Base-by-base conservation (phyloP, 768 basidiomycete genomes). In the Kwoniella shandongensis region DNA sequence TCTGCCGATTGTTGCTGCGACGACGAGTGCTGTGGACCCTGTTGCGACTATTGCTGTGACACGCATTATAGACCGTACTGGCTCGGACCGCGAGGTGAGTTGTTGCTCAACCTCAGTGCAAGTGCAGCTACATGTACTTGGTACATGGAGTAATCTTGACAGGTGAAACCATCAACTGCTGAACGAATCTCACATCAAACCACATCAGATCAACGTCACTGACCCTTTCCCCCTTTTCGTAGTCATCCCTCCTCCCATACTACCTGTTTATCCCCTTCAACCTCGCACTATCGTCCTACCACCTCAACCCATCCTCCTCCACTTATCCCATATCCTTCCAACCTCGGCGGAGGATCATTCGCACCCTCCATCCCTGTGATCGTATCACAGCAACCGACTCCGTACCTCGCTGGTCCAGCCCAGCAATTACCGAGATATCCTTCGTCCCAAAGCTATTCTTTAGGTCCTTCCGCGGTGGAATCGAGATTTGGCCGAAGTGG, bases 21-120 rank as follows among this genome's bases (percentile, higher is more conserved):
- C 30, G 54, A 56, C 41, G 38, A 36, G 32, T 56, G 46, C 35
- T 56, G 54, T 41, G 47, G 54, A n/a, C 54, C 39, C 5, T 41
- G 39, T 20, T 56, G 54, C 30, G 54, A 56, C 20, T 56, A 46
- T n/a, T 56, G 54, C 18, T 56, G 54, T 41, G 46, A 56, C 49
- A n/a, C 40, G 54, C 18, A 49, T 48, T 18, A 49, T 36, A 30
- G 32, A 32, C 32, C 32, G 6, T 13, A 32, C 32, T 32, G 32
- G 32, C 13, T 32, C 13, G 50, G 50, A 25, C 44, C 54, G 32
- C 35, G 54, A 38, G 41, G 52, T 54, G 25, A 54, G 52, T 45
- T 8, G 17, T 45, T 26, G 13, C 13, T 26, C 23, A 22, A n/a
- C n/a, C n/a, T n/a, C n/a, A n/a, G n/a, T n/a, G n/a, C n/a, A n/a